Evolutionary conservation across 306 rosid genomes (phyloP), one percentile per base, ranked within the genome.

Genomic region (Prosopis cineraria): DNA sequence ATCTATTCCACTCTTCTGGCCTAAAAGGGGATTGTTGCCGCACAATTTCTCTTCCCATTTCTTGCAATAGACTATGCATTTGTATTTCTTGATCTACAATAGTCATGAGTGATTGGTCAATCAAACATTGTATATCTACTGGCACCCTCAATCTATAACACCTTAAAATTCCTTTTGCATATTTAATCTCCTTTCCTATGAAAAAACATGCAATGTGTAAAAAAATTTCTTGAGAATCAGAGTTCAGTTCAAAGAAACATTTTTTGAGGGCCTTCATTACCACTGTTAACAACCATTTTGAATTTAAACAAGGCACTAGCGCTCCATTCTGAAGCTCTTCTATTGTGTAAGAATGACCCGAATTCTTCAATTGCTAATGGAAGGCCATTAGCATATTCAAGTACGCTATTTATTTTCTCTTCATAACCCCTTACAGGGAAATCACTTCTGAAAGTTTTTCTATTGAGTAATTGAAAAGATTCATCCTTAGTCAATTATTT

Each of bases 181-280:
- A 14, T 14, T 44, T 44, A 44, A 13, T 13, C 6, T 44, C 50
- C 50, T 44, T 44, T n/a, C 5, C 19, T 14, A 14, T 3, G 5
- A 34, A 44, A 44, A 50, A 50, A 27, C 59, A 52, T 20, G 59
- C 29, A 20, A 52, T 52, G 29, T 52, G 29, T 20, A 52, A 52
- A 52, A 52, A 20, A 0, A 0, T 2, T 20, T 22, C 29, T 4
- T 14, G 3, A 6, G 0, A 2, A 0, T 0, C 0, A 0, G 0
- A 13, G 29, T 52, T 0, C 13, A 52, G 29, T 22, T 52, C 59
- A 52, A 2, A 0, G 9, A 52, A 20, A 52, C 59, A 20, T 9
- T 2, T 52, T 22, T 0, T 52, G 59, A 52, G 59, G 59, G 20
- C 13, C 27, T 52, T 52, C 59, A 20, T 20, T 20, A 52, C 1